phyloP scores from a whole-genome alignment of 371 early-diverging fungal genomes.

The Funneliformis caledonium region DNA sequence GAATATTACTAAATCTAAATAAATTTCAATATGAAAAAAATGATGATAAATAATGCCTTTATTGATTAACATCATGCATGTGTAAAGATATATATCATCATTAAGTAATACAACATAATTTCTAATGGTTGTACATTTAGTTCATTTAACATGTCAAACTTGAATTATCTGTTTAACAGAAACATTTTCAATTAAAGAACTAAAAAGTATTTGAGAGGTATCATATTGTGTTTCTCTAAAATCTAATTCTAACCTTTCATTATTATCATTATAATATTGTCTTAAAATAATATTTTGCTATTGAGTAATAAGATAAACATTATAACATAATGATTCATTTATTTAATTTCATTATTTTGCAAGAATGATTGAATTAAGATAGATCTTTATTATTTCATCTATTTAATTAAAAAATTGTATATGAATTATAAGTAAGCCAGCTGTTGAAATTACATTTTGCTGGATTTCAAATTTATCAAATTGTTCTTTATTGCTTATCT shows the following conservation, averaged over 20 bases:
- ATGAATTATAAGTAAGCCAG: neutral
- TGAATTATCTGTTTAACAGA: too few species aligned
- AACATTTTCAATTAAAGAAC: neutral
- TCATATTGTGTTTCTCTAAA: neutral
- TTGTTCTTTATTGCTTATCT: neutral
- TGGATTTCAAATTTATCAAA: neutral
- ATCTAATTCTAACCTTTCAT: neutral
- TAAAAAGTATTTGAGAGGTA: neutral
- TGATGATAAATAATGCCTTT: too few species aligned
- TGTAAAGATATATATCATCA: neutral
- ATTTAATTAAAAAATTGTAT: neutral
- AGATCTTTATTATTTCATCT: neutral
- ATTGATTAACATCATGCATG: too few species aligned
- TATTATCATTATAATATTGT: neutral
- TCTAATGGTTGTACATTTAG: too few species aligned
- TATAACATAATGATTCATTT: neutral
- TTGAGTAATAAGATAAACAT: neutral
- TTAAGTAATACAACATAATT: neutral
- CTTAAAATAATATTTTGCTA: neutral
- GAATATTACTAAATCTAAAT: too few species aligned
- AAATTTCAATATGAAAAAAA: too few species aligned
- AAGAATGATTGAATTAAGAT: neutral
- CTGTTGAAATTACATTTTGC: neutral
- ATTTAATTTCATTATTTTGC: neutral
- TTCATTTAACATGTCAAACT: neutral